Evolutionary conservation across 73 alveolate genomes (phyloP).

Genomic region (Stentor roeselii): DNA sequence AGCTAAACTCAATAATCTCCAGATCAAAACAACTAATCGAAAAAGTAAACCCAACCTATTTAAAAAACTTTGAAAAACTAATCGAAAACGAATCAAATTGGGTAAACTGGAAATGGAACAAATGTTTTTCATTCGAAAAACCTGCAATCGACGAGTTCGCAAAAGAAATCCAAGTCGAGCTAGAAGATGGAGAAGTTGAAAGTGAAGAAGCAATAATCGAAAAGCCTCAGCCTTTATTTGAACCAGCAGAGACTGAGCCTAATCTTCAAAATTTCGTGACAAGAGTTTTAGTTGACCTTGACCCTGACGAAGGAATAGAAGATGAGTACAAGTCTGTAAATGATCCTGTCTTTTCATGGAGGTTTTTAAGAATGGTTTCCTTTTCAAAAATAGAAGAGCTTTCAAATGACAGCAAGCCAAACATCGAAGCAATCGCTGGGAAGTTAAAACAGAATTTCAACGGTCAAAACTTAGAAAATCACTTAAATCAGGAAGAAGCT

Average conservation of each 20-base stretch:
- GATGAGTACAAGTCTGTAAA: slow-evolving; percentile 9
- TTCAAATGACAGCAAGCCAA: neutral
- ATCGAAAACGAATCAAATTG: neutral
- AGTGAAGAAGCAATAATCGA: neutral
- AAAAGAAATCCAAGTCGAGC: neutral
- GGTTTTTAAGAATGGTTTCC: slow-evolving; percentile 10
- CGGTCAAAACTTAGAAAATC: too few species aligned
- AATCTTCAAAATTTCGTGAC: neutral
- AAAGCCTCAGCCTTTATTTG: slow-evolving; percentile 7
- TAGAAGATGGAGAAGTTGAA: slow-evolving; percentile 10
- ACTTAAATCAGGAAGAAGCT: too few species aligned
- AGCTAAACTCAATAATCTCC: neutral
- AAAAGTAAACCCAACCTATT: neutral
- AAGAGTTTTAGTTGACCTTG: neutral
- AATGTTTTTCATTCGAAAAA: slow-evolving; percentile 3
- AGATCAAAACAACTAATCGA: neutral
- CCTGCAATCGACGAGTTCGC: neutral
- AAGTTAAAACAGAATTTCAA: neutral
- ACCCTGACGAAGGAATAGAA: slow-evolving; percentile 31
- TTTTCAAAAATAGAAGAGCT: neutral
- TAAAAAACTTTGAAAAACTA: neutral
- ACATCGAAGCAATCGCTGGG: neutral
- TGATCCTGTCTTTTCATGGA: slow-evolving; percentile 23
- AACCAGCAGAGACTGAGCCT: neutral
- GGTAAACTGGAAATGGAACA: slow-evolving; percentile 2